Evolutionary conservation across 768 basidiomycete species (phyloP).

Genomic region (Pleurotus cornucopiae): DNA sequence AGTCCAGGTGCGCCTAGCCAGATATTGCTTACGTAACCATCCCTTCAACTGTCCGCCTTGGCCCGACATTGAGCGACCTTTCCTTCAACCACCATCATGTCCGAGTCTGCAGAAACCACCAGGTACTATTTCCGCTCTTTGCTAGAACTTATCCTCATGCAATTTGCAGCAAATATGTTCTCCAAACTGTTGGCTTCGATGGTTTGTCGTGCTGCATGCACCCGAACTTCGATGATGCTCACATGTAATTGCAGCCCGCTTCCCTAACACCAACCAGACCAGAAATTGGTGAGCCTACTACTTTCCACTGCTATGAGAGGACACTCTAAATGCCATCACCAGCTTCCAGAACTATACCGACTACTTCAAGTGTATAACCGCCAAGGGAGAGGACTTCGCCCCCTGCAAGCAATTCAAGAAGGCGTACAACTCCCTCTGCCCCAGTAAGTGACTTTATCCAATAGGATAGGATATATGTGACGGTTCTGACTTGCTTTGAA

Average conservation of each 20-base stretch:
- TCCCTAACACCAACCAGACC: constrained; percentile 92
- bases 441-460: constrained; percentile 63
- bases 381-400: constrained; percentile 97
- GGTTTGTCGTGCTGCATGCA: constrained; percentile 37
- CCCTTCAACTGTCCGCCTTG: constrained; percentile 31
- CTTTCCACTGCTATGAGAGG: not conserved
- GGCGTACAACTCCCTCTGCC: constrained; percentile 95
- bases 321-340: constrained; percentile 6
- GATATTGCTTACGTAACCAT: constrained; percentile 29
- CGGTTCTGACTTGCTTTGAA: constrained; percentile 9
- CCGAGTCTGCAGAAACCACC: constrained; percentile 49
- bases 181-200: constrained; percentile 96
- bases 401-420: constrained; percentile 99
- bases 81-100: constrained; percentile 45
- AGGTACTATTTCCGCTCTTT: constrained; percentile 35
- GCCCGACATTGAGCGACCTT: constrained; percentile 27
- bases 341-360: constrained; percentile 97
- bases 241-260: constrained; percentile 56
- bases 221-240: constrained; percentile 4
- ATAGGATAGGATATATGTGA: not conserved
- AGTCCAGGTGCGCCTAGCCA: constrained; percentile 13
- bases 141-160: constrained; percentile 12
- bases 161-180: constrained; percentile 67
- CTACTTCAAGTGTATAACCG: constrained; percentile 95
- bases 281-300: constrained; percentile 74